A percentile compares a stretch with the other conserved stretches of the same genome.
Conservation (phyloP, 257 asterid species). For the Leptodermis oblonga region DNA sequence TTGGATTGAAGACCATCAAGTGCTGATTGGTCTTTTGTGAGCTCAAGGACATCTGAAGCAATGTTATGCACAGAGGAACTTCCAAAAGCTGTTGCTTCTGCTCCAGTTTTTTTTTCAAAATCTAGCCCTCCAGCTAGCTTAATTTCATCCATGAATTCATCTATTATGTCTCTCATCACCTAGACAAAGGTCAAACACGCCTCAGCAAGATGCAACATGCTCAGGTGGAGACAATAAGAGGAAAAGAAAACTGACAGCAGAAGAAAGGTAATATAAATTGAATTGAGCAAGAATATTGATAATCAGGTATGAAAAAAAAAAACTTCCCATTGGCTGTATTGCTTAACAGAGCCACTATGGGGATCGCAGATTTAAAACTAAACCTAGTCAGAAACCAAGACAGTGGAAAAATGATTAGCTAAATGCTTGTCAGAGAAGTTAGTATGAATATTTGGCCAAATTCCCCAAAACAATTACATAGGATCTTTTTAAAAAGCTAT, state of each 20-base stretch:
- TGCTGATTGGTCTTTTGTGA: conserved; percentile 25
- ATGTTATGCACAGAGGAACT: conserved; percentile 23
- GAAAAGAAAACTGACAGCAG: neutral
- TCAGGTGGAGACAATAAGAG: neutral
- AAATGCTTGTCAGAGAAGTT: neutral
- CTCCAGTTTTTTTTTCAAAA: conserved; percentile 33
- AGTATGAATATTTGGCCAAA: neutral
- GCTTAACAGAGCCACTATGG: neutral
- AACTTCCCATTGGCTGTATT: neutral
- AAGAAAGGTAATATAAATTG: neutral
- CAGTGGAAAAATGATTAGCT: neutral
- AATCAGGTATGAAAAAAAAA: neutral
- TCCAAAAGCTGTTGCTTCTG: conserved; percentile 32
- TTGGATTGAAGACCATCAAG: conserved; percentile 20
- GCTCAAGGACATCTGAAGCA: conserved; percentile 27
- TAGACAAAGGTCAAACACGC: conserved; percentile 17
- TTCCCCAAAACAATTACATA: neutral
- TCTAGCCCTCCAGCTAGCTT: conserved; percentile 45
- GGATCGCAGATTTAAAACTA: neutral
- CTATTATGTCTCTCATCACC: conserved; percentile 82
- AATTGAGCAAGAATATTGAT: neutral
- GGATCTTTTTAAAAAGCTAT: neutral
- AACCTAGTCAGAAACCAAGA: neutral
- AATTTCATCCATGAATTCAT: conserved; percentile 78
- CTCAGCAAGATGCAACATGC: neutral